These are phyloP conservation scores for Mortierella sp. DNA, from an alignment of 371 early-diverging fungal genomes.

Conservation along the genomic window DNA sequence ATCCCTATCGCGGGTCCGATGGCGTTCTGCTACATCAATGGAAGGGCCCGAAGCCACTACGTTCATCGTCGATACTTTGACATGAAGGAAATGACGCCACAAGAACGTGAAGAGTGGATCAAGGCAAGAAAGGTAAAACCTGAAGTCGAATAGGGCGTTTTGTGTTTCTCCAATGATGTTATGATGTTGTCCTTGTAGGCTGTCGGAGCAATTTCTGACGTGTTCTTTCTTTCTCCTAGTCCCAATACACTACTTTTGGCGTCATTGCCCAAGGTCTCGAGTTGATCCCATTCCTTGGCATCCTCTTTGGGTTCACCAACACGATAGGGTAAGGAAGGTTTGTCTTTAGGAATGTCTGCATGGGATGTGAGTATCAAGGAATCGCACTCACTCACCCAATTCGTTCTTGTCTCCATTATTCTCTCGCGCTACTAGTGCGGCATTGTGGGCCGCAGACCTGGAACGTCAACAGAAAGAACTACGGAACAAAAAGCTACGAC, in stretches of 20 bases:
- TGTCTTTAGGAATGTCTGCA: not conserved
- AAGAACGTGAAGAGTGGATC: constrained; percentile 53
- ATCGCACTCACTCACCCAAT: not conserved
- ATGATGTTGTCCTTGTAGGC: not conserved
- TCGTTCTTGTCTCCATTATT: not conserved
- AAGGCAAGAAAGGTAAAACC: constrained; percentile 29
- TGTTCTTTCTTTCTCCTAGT: constrained; percentile 10
- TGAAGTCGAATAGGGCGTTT: too few species aligned
- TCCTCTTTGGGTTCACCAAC: constrained; percentile 53
- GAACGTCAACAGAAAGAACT: constrained; percentile 46
- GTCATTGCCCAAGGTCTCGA: constrained; percentile 52
- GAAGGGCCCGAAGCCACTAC: constrained; percentile 38
- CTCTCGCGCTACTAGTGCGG: constrained; percentile 21
- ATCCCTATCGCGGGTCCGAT: constrained; percentile 43
- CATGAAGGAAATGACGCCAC: constrained; percentile 52
- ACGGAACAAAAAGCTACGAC: constrained; percentile 27
- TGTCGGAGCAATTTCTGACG: not conserved
- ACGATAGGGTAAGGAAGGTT: constrained; percentile 49
- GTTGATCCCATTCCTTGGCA: constrained; percentile 45
- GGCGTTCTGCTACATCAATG: constrained; percentile 51
- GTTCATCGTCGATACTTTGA: constrained; percentile 53
- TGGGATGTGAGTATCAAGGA: not conserved
- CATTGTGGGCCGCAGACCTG: constrained; percentile 51
- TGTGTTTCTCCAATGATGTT: too few species aligned
- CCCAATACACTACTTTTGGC: constrained; percentile 46